Evolutionary conservation across 164 flowering plant species (phyloP).

Genomic region (Taxillus chinensis): DNA sequence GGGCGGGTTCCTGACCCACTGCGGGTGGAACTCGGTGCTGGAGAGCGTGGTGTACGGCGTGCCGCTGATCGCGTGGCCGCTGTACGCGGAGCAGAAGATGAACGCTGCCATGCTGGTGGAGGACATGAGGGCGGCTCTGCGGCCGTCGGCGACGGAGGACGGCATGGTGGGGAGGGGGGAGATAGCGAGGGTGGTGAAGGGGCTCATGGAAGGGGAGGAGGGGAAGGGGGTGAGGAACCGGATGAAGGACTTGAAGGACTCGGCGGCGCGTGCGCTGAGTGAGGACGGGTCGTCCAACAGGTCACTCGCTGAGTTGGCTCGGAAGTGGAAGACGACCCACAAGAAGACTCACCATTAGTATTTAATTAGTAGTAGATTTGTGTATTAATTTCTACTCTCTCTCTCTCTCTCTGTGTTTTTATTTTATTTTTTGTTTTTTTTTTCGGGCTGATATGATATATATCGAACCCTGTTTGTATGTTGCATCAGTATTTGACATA

Average conservation of each 20-base stretch:
- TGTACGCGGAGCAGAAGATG: slow-evolving; percentile 67
- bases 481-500: too few species aligned
- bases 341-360: too few species aligned
- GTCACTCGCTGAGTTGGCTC: slow-evolving; percentile 18
- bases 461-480: too few species aligned
- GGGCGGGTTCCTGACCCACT: slow-evolving; percentile 53
- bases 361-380: too few species aligned
- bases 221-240: slow-evolving; percentile 22
- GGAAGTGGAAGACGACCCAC: slow-evolving; percentile 20
- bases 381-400: too few species aligned
- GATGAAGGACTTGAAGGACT: slow-evolving; percentile 29
- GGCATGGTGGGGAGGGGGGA: slow-evolving; percentile 19
- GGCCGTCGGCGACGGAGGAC: slow-evolving; percentile 18
- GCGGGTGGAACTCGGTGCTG: slow-evolving; percentile 71
- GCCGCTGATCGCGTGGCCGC: slow-evolving; percentile 67
- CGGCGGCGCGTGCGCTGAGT: slow-evolving; percentile 17
- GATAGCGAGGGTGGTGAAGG: slow-evolving; percentile 1
- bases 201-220: slow-evolving; percentile 38
- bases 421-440: too few species aligned
- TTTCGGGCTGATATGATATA: too few species aligned
- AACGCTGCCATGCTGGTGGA: slow-evolving; percentile 41
- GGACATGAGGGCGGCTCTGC: slow-evolving; percentile 41
- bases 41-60: slow-evolving; percentile 59
- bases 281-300: slow-evolving; percentile 29
- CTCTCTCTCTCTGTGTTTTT: too few species aligned